Evolutionary conservation across 2,329 filamentous ascomycete species (phyloP), one percentile per base, ranked within the genome.

Genomic region (Aspergillus brasiliensis): DNA sequence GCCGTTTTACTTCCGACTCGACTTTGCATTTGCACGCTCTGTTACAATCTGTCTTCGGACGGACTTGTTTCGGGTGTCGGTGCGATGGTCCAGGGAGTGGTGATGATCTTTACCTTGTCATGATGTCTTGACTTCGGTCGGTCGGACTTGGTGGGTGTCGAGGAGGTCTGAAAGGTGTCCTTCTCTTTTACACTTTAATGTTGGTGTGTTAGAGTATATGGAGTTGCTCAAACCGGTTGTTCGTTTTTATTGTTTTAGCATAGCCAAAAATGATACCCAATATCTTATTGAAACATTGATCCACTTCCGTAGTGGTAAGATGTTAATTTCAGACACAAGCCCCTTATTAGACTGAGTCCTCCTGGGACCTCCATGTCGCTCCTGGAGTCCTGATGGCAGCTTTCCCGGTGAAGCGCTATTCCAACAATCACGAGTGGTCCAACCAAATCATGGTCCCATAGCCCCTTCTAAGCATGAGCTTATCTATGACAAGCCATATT

Each of bases 91-190:
- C 87, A 93, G 89, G 89, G 86, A 88, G 89, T 88, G 89, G 88
- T 92, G 90, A 95, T 95, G 92, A 96, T 95, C 91, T 95, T 90
- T 83, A 88, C 90, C 90, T 89, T 80, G 83, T 83, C 75, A 73
- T 74, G 81, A 77, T 80, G 84, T 88, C 84, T 85, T 86, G 88
- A 86, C 86, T 88, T 92, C 81, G 90, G 90, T 88, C 89, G 85
- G 85, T 82, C 79, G 82, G 80, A 79, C 82, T 81, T 89, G 90
- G 90, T 90, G 91, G 90, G 90, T 86, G 84, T 85, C 83, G 90
- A 90, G 89, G 89, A 91, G 86, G 90, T 93, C 91, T 95, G 91
- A 94, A 91, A 91, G 91, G 83, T 82, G 70, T 47, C 67, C 72
- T 63, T 63, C 71, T 67, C 80, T 80, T 86, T 86, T 86, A 85